phyloP scores from a whole-genome alignment of 176 grass and related monocot genomes.

The Carex cristatella region DNA sequence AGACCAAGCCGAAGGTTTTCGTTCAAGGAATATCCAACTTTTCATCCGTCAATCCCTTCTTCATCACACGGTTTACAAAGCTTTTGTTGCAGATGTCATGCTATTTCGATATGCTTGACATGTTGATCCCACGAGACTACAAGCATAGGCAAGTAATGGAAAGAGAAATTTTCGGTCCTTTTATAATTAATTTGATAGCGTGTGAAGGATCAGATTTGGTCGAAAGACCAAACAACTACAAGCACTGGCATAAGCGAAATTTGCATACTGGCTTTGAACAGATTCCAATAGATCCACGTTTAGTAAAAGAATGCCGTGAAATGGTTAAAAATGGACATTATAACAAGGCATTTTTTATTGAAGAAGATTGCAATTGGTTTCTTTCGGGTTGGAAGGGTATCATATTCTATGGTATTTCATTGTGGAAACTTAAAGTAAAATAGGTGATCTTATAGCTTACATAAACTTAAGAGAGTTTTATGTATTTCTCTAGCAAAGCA shows the following conservation, averaged over 20 bases:
- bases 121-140: background rate
- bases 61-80: conserved; percentile 30
- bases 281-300: conserved; percentile 9
- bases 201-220: background rate
- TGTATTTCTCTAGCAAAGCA: no score
- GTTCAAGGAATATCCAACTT: conserved; percentile 29
- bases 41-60: background rate
- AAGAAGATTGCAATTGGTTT: conserved; percentile 29
- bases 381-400: conserved; percentile 35
- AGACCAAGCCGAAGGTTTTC: conserved; percentile 33
- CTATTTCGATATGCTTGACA: background rate
- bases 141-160: background rate
- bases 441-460: no score
- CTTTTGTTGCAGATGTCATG: conserved; percentile 28
- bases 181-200: background rate
- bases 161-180: background rate
- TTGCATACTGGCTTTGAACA: conserved; percentile 23
- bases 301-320: background rate
- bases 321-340: background rate
- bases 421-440: conserved; percentile 22
- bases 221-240: background rate
- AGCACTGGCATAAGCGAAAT: conserved; percentile 23
- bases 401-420: conserved; percentile 5
- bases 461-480: no score
- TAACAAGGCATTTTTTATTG: conserved; percentile 22